Percentiles rank a stretch among this genome's conserved stretches.
phyloP scores from a whole-genome alignment of 305 asterid species.

The Fraxinus baroniana region DNA sequence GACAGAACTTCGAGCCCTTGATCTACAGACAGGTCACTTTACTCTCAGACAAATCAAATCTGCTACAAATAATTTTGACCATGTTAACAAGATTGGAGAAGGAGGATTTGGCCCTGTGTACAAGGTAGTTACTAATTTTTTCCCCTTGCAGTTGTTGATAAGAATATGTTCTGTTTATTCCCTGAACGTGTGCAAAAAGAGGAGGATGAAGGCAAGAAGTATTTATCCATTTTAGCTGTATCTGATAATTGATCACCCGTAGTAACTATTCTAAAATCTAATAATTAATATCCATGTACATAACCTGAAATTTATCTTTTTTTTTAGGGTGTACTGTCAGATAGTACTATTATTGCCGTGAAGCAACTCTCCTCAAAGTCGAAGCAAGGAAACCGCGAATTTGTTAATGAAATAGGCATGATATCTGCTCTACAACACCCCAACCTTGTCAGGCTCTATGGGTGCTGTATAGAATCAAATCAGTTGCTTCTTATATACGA shows the following conservation, averaged over 20 bases:
- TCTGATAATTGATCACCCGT: neutral
- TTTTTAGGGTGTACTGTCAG: slow-evolving; percentile 60
- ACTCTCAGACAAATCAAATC: slow-evolving; percentile 72
- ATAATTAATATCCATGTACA: neutral
- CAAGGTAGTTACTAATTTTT: slow-evolving; percentile 45
- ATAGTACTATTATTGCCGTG: slow-evolving; percentile 76
- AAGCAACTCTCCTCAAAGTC: slow-evolving; percentile 90
- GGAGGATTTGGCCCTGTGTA: slow-evolving; percentile 97
- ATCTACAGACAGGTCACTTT: slow-evolving; percentile 81
- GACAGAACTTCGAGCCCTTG: slow-evolving; percentile 82
- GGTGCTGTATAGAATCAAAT: slow-evolving; percentile 89
- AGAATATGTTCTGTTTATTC: neutral
- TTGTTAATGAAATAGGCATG: slow-evolving; percentile 89
- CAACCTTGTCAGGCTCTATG: slow-evolving; percentile 76
- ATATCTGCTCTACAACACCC: slow-evolving; percentile 86
- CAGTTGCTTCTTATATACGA: slow-evolving; percentile 78
- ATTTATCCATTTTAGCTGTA: neutral
- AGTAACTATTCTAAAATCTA: neutral
- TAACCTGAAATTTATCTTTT: neutral
- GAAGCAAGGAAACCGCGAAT: slow-evolving; percentile 89
- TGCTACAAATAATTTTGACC: slow-evolving; percentile 80
- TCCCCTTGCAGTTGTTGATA: neutral
- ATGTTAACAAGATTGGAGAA: slow-evolving; percentile 82
- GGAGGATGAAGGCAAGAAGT: neutral
- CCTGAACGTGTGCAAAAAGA: neutral